These are phyloP conservation scores for Piromyces finnis DNA, from an alignment of 192 early-diverging fungal genomes.

Conservation along the genomic window DNA sequence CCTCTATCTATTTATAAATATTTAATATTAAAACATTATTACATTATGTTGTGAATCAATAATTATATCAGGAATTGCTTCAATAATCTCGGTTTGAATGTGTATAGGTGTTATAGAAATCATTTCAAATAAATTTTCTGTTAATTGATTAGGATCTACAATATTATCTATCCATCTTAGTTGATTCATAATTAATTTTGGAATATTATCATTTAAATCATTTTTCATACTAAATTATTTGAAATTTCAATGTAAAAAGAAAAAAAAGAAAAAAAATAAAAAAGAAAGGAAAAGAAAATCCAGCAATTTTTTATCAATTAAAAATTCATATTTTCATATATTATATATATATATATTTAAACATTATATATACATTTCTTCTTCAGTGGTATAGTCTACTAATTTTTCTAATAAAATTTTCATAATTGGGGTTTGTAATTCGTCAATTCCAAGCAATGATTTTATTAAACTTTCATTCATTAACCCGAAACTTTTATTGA, in stretches of 20 bases:
- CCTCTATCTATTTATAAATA: too few relatives aligned
- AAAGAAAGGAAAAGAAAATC: too few relatives aligned
- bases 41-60: slow-evolving; percentile 47
- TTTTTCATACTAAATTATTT: neutral
- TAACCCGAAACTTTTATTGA: neutral
- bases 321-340: too few relatives aligned
- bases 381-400: neutral
- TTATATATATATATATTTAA: too few relatives aligned
- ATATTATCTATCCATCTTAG: slow-evolving; percentile 59
- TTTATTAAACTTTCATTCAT: neutral
- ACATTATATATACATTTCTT: neutral
- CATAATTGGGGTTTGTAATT: neutral
- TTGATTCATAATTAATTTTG: slow-evolving; percentile 48
- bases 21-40: neutral
- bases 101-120: slow-evolving; percentile 34
- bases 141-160: slow-evolving; percentile 31
- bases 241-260: too few relatives aligned
- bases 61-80: slow-evolving; percentile 52
- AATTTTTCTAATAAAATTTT: neutral
- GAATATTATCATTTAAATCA: slow-evolving; percentile 6
- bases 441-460: neutral
- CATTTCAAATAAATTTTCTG: slow-evolving; percentile 47
- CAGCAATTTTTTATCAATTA: too few relatives aligned
- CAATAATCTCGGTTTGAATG: slow-evolving; percentile 57
- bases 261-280: too few relatives aligned